Conservation (phyloP, 2,329 filamentous ascomycete genomes). For the Diaporthe caulivora region DNA sequence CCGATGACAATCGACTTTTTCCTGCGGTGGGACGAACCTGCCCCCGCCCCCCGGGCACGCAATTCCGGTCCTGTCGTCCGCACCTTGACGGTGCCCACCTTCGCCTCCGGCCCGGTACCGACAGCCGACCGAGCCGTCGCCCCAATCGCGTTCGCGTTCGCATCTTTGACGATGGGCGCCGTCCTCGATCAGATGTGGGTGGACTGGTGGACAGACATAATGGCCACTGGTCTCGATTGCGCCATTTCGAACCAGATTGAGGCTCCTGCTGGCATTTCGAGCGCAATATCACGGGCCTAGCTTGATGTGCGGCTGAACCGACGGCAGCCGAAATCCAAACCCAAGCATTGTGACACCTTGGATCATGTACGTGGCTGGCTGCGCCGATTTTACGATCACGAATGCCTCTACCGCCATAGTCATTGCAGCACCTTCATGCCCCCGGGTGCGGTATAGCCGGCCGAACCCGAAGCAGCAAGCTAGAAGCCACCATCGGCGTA, state of each 20-base stretch:
- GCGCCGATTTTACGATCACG: no score
- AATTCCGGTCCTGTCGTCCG: slow-evolving; percentile 25
- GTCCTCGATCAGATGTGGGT: not conserved
- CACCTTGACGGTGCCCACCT: no score
- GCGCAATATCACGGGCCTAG: not conserved
- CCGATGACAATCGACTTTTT: slow-evolving; percentile 13
- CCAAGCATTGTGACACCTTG: not conserved
- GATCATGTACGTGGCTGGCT: not conserved
- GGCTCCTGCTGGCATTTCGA: not conserved
- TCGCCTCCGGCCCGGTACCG: slow-evolving; percentile 34
- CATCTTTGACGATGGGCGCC: not conserved
- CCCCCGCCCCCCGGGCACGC: slow-evolving; percentile 24
- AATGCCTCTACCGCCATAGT: not conserved
- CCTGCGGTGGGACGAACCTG: slow-evolving; percentile 12
- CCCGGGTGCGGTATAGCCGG: not conserved
- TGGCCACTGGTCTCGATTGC: slow-evolving; percentile 27
- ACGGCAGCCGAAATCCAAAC: not conserved
- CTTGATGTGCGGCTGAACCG: not conserved
- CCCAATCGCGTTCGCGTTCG: slow-evolving; percentile 1
- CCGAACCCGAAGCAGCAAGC: not conserved
- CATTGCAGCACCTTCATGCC: not conserved
- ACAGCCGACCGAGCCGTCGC: slow-evolving; percentile 35
- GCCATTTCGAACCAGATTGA: not conserved
- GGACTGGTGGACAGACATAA: not conserved
- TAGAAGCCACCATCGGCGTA: not conserved